Base-by-base conservation (phyloP, 129 eudicot genomes). In the Escallonia herrerae region DNA sequence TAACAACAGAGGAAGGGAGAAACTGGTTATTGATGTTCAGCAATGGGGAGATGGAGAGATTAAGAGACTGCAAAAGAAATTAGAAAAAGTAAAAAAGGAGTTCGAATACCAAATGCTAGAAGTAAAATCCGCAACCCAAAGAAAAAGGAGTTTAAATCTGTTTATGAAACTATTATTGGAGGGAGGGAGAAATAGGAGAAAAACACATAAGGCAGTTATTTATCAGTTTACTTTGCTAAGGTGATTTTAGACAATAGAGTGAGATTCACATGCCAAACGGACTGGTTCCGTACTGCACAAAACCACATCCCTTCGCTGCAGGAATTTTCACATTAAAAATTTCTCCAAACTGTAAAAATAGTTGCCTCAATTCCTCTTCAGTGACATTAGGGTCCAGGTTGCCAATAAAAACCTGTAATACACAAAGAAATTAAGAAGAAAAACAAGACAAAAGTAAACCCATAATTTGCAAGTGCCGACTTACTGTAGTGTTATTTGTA, bases 311-410 rank as follows among this genome's bases (percentile, higher is more conserved):
- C 80, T 79, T 89, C 13, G 91, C 71, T 67, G 80, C 83, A 15
- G 95, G 96, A 65, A 94, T 94, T 77, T 89, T 94, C 59, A 84
- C 95, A 67, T 82, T 83, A n/a, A 77, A 72, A 59, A 94, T 86
- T 53, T 94, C 99, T 55, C 99, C 95, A 55, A 89, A 87, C 64
- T 80, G 99, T 80, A 81, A 53, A 76, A 90, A 94, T 56, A 79
- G 74, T 78, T 86, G 96, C 80, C 82, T 89, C 84, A 94, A 52
- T 76, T 94, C 99, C 55, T 94, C 99, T 69, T 89, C 99, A 5
- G 93, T 78, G 44, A 93, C 80, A 76, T 68, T 86, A 68, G 87
- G 81, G 73, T 94, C 97, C 83, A 94, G 84, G 78, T 86, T 94
- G 54, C 97, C 95, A 13, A 94, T 39, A 67, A 79, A 94, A 65